Evolutionary conservation across 2,329 filamentous ascomycete genomes (phyloP).

Genomic region (Phialophora tarda): DNA sequence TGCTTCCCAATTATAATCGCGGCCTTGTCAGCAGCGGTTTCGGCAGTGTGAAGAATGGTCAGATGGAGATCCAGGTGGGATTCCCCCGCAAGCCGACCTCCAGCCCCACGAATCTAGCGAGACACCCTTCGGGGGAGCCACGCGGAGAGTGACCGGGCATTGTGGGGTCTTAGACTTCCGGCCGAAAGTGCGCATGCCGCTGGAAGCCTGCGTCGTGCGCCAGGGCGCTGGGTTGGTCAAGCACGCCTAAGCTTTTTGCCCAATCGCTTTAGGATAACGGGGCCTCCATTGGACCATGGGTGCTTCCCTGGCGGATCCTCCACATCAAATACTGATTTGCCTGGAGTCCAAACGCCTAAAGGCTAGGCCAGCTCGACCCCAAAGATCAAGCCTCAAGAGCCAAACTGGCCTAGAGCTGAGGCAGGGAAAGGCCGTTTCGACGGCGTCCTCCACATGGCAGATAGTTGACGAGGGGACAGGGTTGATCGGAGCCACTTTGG

Average conservation of each 20-base stretch:
- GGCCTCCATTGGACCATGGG: not conserved
- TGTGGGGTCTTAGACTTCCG: conserved; percentile 24
- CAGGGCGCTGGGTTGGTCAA: not conserved
- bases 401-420: conserved; percentile 11
- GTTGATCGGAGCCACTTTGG: conserved; percentile 22
- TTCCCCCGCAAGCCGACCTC: conserved; percentile 16
- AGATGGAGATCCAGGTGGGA: conserved; percentile 17
- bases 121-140: conserved; percentile 7
- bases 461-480: conserved; percentile 6
- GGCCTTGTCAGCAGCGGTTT: conserved; percentile 6
- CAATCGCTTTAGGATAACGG: not conserved
- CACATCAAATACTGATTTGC: not conserved
- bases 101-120: conserved; percentile 18
- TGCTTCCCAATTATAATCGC: conserved; percentile 17
- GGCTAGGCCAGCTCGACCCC: conserved; percentile 6
- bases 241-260: conserved; percentile 22
- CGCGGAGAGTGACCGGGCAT: conserved; percentile 18
- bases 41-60: conserved; percentile 14
- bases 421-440: not conserved
- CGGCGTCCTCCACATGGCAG: conserved; percentile 19
- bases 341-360: not conserved
- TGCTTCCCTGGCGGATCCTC: conserved; percentile 1
- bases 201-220: not conserved
- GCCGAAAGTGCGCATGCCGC: not conserved
- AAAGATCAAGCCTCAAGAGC: conserved; percentile 3